A percentile compares a stretch with the other conserved stretches of the same genome.
These are phyloP conservation scores for Cephalotrichum gorgonifer DNA, from an alignment of 2,329 filamentous ascomycete genomes.

Conservation along the genomic window DNA sequence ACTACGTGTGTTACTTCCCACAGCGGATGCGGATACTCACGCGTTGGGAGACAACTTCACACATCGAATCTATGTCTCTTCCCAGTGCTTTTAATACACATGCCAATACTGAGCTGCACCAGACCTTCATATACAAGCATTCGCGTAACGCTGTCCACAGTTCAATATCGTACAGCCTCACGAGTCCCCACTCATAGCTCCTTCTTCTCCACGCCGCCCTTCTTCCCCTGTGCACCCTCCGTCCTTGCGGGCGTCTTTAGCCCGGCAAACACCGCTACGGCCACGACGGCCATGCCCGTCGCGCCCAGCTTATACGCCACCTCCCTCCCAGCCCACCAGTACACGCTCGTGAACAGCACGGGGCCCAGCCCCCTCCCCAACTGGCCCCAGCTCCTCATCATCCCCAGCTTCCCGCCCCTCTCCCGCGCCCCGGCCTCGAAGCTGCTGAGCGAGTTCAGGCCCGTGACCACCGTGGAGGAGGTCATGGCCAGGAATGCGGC, in stretches of 20 bases:
- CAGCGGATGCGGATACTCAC: too few species aligned
- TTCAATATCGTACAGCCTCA: background rate
- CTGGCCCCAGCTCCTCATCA: constrained; percentile 74
- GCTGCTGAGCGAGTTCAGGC: constrained; percentile 81
- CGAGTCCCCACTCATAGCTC: constrained; percentile 4
- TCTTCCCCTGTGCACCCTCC: background rate
- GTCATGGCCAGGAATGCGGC: constrained; percentile 80
- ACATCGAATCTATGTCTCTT: too few species aligned
- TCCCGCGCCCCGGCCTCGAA: constrained; percentile 77
- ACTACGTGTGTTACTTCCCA: too few species aligned
- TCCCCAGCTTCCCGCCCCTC: constrained; percentile 76
- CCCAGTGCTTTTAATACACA: too few species aligned
- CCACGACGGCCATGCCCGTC: constrained; percentile 67
- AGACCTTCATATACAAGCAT: too few species aligned
- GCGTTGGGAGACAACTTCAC: too few species aligned
- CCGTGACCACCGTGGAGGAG: constrained; percentile 88
- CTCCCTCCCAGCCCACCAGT: constrained; percentile 95
- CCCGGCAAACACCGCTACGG: constrained; percentile 57
- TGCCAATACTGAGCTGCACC: too few species aligned
- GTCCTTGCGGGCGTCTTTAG: constrained; percentile 49
- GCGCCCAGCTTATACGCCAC: constrained; percentile 76
- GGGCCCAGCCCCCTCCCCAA: constrained; percentile 80
- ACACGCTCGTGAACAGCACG: constrained; percentile 83
- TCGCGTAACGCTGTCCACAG: too few species aligned
- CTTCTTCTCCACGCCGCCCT: background rate